Percentiles rank a stretch among this genome's conserved stretches.
Conservation (phyloP, 495 filamentous ascomycete genomes). For the Neurospora sp. region DNA sequence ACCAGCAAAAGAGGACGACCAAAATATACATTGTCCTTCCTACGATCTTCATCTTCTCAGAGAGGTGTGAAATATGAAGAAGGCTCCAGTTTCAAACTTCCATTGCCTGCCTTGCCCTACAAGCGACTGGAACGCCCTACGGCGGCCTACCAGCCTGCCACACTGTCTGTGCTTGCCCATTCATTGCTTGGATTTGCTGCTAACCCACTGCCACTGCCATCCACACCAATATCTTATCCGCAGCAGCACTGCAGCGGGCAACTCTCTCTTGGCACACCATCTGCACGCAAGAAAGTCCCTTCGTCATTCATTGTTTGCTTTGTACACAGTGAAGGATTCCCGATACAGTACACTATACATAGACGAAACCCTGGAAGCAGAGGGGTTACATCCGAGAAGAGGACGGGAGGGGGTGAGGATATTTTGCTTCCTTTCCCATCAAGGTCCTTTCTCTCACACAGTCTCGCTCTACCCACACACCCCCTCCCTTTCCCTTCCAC, state of each 20-base stretch:
- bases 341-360: not conserved
- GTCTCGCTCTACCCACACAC: not conserved
- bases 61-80: not conserved
- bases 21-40: not conserved
- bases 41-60: not conserved
- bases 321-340: not conserved
- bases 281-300: not conserved
- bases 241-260: not conserved
- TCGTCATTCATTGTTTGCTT: not conserved
- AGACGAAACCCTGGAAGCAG: not conserved
- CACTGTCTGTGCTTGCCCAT: not conserved
- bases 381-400: not conserved
- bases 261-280: not conserved
- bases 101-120: not conserved
- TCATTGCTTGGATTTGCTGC: not conserved
- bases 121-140: not conserved
- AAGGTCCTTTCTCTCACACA: too few species aligned
- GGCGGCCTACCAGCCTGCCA: not conserved
- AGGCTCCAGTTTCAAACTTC: not conserved
- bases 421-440: not conserved
- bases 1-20: not conserved
- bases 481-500: not conserved
- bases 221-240: not conserved
- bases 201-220: not conserved
- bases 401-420: not conserved